Evolutionary conservation across 2,329 filamentous ascomycete genomes (phyloP), one percentile per base, ranked within the genome.

Genomic region (Aspergillus phoenicis): DNA sequence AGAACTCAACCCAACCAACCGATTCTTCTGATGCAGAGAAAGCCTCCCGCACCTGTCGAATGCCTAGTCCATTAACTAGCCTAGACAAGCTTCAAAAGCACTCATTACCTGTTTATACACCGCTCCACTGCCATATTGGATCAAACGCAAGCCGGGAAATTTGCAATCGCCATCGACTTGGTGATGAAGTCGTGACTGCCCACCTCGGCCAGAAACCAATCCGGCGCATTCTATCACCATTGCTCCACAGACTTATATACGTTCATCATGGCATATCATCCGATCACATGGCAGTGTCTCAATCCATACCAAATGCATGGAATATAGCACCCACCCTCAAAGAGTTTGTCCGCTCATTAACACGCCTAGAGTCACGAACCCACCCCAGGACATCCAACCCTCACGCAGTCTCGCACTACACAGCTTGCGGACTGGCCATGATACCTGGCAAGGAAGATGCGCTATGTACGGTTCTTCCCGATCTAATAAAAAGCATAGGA

Each of bases 381-480:
- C n/a, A 1, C 2, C 39, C 45, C 28, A n/a, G 38, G 30, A 36
- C 8, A 58, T 17, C 54, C 8, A 60, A 26, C 6, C 36, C 38
- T 8, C 24, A 53, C 3, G 24, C 62, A 2, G 55, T 26, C 6
- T 30, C 38, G 8, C 22, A 53, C 43, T 17, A 17, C 13, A 26
- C 26, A 17, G 17, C 2, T 5, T 33, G 33, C 17, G 53, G 53
- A 24, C 5, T 56, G 8, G 20, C 47, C 39, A 22, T 56, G 2
- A 17, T 47, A 8, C 17, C 26, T 10, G 4, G 26, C 26, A 47
- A 17, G 38, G 6, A 24, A 11, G 20, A 30, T 13, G 54, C 62
- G 4, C 65, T 69, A 20, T 75, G 75, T 0, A 65, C 78, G 15
- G 55, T 73, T 5, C 69, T 74, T n/a, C 64, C 68, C 41, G 58